These are phyloP conservation scores for Backusella circina DNA, from an alignment of 192 early-diverging fungal genomes.

Conservation along the genomic window DNA sequence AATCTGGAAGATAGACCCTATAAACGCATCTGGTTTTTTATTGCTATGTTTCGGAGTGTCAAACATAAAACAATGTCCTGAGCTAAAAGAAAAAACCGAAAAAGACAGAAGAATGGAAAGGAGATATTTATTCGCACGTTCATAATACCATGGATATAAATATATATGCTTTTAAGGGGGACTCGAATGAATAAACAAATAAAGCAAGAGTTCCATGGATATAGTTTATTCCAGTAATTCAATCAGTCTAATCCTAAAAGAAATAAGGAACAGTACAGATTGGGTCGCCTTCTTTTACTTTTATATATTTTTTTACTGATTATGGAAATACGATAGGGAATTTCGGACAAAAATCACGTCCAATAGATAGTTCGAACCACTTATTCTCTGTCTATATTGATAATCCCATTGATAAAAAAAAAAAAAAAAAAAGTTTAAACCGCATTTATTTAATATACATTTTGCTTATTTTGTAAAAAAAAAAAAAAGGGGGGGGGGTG, in stretches of 20 bases:
- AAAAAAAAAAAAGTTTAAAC: not conserved
- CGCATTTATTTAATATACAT: not conserved
- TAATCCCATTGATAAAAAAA: too few species aligned
- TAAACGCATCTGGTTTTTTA: not conserved
- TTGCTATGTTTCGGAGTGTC: not conserved
- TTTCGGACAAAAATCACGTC: not conserved
- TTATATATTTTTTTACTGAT: slow-evolving; percentile 1
- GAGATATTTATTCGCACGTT: not conserved
- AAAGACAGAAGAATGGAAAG: not conserved
- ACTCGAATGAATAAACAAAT: not conserved
- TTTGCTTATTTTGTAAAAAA: not conserved
- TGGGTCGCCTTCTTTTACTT: not conserved
- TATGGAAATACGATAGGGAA: not conserved
- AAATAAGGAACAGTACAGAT: not conserved
- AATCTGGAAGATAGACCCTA: not conserved
- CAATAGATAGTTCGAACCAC: not conserved
- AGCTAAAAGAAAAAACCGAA: not conserved
- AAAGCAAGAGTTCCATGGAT: not conserved
- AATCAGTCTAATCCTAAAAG: not conserved
- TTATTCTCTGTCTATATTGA: too few species aligned
- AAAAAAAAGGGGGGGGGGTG: too few species aligned
- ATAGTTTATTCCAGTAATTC: not conserved
- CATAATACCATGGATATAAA: not conserved
- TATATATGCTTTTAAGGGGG: not conserved
- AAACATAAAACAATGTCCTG: not conserved